Conservation (phyloP, 2,329 filamentous ascomycete species). For the Calonectria pseudoreteaudii region DNA sequence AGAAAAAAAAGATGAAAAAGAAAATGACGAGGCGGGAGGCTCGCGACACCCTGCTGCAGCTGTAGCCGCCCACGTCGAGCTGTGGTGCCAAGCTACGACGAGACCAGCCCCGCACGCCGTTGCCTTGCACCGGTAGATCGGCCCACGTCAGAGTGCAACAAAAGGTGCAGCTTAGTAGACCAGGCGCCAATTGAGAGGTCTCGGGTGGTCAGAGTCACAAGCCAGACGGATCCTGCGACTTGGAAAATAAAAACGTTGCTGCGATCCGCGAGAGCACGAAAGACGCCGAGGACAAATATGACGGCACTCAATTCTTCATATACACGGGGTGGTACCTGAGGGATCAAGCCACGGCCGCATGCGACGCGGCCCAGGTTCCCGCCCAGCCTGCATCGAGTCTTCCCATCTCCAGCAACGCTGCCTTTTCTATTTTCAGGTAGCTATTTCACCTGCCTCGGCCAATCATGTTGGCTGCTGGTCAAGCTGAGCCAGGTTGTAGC, state of each 20-base stretch:
- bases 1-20: constrained; percentile 16
- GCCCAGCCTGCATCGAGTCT: not conserved
- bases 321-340: not conserved
- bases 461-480: not conserved
- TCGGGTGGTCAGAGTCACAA: not conserved
- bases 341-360: constrained; percentile 15
- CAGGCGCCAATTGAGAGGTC: not conserved
- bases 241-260: not conserved
- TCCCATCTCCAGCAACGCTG: not conserved
- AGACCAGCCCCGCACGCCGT: constrained; percentile 23
- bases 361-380: constrained; percentile 17
- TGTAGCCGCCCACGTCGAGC: constrained; percentile 26
- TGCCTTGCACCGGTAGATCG: not conserved
- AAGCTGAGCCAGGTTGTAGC: constrained; percentile 16
- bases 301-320: not conserved
- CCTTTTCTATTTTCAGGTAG: constrained; percentile 1
- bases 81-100: constrained; percentile 23
- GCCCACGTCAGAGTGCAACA: constrained; percentile 10
- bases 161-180: not conserved
- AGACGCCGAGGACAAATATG: not conserved
- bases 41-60: constrained; percentile 20
- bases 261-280: not conserved
- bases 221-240: not conserved
- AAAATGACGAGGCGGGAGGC: constrained; percentile 5
- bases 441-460: not conserved